Evolutionary conservation across 495 filamentous ascomycete species (phyloP).

Genomic region (Hypoxylon fragiforme): DNA sequence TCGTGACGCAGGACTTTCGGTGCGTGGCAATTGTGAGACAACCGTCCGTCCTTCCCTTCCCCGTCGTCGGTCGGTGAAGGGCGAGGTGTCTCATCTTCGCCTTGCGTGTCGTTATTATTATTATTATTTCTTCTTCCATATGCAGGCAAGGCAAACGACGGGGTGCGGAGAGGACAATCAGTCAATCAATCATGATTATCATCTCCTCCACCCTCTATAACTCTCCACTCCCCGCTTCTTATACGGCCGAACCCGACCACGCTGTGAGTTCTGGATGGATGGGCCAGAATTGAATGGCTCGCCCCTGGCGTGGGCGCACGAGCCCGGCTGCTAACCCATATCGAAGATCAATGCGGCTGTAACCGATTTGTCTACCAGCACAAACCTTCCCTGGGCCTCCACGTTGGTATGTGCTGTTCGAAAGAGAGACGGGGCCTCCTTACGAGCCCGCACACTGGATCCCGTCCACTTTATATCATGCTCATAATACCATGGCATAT

Average conservation of each 20-base stretch:
- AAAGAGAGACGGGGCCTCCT: no score
- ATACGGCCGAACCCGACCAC: neutral
- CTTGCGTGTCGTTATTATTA: no score
- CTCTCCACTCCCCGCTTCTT: neutral
- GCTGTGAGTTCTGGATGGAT: neutral
- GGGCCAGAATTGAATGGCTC: no score
- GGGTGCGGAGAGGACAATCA: no score
- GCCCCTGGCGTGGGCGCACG: neutral
- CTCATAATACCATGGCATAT: no score
- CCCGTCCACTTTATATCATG: no score
- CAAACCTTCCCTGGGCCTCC: neutral
- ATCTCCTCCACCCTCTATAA: no score
- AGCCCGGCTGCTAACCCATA: neutral
- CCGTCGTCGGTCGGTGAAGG: neutral
- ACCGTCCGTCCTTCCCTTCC: neutral
- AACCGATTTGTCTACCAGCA: neutral
- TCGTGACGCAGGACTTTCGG: no score
- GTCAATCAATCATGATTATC: no score
- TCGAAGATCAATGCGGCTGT: neutral
- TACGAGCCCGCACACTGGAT: neutral
- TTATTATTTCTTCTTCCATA: neutral
- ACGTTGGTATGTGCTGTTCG: conserved; percentile 7
- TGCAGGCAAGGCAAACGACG: no score
- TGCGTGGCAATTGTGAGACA: neutral
- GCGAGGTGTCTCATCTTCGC: neutral